Evolutionary conservation across 345 rosid species (phyloP).

Genomic region (Toxicodendron radicans): DNA sequence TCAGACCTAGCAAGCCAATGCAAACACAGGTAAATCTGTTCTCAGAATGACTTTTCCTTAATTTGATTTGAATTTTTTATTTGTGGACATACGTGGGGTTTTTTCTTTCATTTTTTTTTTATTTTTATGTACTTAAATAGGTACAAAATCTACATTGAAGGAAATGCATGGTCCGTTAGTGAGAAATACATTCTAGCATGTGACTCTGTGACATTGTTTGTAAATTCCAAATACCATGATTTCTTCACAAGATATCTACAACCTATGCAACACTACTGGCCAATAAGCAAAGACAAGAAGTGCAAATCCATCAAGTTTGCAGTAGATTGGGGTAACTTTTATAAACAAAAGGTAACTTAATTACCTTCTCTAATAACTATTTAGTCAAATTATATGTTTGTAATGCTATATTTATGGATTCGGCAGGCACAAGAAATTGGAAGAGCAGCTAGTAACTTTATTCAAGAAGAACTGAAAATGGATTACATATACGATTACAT

Average conservation of each 20-base stretch:
- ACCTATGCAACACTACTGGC: conserved; percentile 69
- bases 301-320: conserved; percentile 76
- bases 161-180: conserved; percentile 67
- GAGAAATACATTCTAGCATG: conserved; percentile 61
- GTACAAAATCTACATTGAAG: conserved; percentile 82
- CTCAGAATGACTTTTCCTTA: background rate
- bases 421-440: conserved; percentile 66
- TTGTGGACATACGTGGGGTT: background rate
- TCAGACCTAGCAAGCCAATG: conserved; percentile 77
- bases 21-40: conserved; percentile 49
- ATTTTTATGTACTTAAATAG: conserved; percentile 24
- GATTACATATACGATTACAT: conserved; percentile 70
- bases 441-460: conserved; percentile 55
- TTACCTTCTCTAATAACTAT: background rate
- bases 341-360: conserved; percentile 49
- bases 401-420: background rate
- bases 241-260: conserved; percentile 50
- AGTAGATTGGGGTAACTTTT: conserved; percentile 73
- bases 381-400: background rate
- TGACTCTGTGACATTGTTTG: conserved; percentile 42
- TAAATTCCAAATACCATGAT: conserved; percentile 45
- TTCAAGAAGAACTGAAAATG: conserved; percentile 59
- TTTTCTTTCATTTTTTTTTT: too few relatives aligned
- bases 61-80: too few relatives aligned
- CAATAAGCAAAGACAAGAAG: conserved; percentile 50